Percentiles rank a stretch among this genome's conserved stretches.
These are phyloP conservation scores for Hymenoscyphus infarciens DNA, from an alignment of 2,329 filamentous ascomycete species.

Conservation along the genomic window DNA sequence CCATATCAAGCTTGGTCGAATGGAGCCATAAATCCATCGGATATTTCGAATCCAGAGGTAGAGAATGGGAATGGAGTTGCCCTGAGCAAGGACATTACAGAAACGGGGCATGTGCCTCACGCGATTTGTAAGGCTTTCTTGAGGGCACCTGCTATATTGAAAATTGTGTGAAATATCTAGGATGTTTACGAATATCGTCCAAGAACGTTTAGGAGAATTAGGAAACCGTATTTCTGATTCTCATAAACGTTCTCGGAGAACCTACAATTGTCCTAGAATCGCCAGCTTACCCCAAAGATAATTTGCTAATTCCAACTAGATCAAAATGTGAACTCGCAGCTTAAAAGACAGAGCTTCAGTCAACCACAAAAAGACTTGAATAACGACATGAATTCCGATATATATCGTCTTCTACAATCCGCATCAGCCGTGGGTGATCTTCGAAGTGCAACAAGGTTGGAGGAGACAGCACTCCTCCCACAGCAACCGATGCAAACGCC, in stretches of 20 bases:
- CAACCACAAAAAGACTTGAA: conserved; percentile 12
- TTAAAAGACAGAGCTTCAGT: conserved; percentile 22
- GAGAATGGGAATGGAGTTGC: background rate
- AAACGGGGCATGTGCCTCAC: conserved; percentile 30
- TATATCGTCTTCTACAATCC: conserved; percentile 22
- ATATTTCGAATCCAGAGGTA: conserved; percentile 24
- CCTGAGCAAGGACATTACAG: conserved; percentile 16
- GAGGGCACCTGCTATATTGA: too few species aligned
- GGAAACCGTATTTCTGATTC: background rate
- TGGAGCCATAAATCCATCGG: conserved; percentile 29
- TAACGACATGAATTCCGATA: background rate
- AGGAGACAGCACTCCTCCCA: conserved; percentile 10
- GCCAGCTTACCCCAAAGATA: too few species aligned
- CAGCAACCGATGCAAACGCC: background rate
- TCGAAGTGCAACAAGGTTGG: conserved; percentile 24
- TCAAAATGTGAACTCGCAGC: conserved; percentile 26
- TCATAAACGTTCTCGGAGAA: too few species aligned
- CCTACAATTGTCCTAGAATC: too few species aligned
- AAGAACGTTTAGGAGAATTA: background rate
- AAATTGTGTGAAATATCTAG: too few species aligned
- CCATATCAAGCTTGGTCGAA: conserved; percentile 8
- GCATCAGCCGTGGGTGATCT: conserved; percentile 31
- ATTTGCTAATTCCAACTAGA: conserved; percentile 23
- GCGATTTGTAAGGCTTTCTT: conserved; percentile 31
- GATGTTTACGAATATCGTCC: background rate